These are phyloP conservation scores for Cyamopsis tetragonoloba DNA, from an alignment of 306 rosid species.

Conservation along the genomic window DNA sequence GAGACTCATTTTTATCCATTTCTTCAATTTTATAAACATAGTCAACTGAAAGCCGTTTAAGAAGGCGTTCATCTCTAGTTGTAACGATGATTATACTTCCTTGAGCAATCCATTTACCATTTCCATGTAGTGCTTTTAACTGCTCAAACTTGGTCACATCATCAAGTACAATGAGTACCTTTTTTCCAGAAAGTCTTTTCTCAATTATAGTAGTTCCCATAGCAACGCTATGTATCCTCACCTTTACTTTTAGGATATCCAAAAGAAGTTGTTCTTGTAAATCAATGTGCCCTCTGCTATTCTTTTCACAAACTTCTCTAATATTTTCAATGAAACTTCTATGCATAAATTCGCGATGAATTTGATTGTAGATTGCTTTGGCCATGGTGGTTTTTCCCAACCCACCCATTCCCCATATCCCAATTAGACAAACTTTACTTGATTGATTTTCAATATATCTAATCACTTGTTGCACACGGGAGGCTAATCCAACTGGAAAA, in stretches of 20 bases:
- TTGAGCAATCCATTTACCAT: neutral
- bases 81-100: constrained; percentile 35
- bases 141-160: neutral
- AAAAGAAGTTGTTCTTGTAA: constrained; percentile 24
- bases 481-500: neutral
- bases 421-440: neutral
- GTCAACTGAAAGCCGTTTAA: neutral
- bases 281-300: neutral
- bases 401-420: constrained; percentile 32
- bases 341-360: neutral
- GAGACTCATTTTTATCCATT: constrained; percentile 15
- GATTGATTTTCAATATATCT: neutral
- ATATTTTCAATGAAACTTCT: constrained; percentile 15
- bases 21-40: neutral
- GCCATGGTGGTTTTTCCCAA: constrained; percentile 12
- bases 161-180: neutral
- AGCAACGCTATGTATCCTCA: neutral
- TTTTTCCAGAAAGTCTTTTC: neutral
- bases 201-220: neutral
- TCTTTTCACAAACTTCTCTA: constrained; percentile 6
- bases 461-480: neutral
- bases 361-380: constrained; percentile 25
- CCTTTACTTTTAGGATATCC: neutral
- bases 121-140: neutral
- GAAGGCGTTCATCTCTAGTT: constrained; percentile 24